These are phyloP conservation scores for Jaminaea rosea DNA, from an alignment of 1,284 basidiomycete species.

Conservation along the genomic window DNA sequence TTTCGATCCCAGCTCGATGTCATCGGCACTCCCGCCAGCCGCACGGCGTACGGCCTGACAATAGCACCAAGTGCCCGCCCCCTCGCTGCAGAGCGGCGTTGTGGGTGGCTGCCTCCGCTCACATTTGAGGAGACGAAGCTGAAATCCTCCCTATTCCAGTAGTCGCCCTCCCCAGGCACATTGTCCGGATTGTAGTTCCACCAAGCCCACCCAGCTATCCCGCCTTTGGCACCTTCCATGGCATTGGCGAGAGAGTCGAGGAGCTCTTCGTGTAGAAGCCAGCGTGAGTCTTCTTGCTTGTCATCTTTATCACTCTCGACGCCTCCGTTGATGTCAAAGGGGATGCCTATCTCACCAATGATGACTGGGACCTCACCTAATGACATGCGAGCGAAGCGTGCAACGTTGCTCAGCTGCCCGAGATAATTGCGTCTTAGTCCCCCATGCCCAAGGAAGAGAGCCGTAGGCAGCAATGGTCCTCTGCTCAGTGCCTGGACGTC, in stretches of 20 bases:
- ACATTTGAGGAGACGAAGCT: constrained; percentile 67
- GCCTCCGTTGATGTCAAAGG: constrained; percentile 42
- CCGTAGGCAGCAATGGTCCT: constrained; percentile 32
- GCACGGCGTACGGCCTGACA: constrained; percentile 45
- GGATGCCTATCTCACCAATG: constrained; percentile 42
- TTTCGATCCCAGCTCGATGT: constrained; percentile 25
- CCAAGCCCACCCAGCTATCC: constrained; percentile 49
- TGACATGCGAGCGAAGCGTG: constrained; percentile 15
- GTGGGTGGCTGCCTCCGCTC: neutral
- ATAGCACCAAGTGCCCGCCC: constrained; percentile 67
- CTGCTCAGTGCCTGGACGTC: constrained; percentile 42
- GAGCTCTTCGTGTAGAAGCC: constrained; percentile 36
- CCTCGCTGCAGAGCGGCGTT: constrained; percentile 62
- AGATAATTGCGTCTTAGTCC: constrained; percentile 29
- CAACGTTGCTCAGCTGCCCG: constrained; percentile 22
- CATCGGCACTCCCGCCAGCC: constrained; percentile 42
- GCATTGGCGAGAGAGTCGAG: constrained; percentile 45
- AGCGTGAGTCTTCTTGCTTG: constrained; percentile 16
- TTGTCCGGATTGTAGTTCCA: constrained; percentile 95
- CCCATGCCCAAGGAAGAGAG: constrained; percentile 33
- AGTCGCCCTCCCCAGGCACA: constrained; percentile 67
- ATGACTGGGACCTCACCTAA: constrained; percentile 33
- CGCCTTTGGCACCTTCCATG: constrained; percentile 42
- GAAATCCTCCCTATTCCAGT: constrained; percentile 76
- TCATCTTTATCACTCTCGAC: constrained; percentile 57